phyloP scores from a whole-genome alignment of 768 basidiomycete species.

The Boletus sensibilis region DNA sequence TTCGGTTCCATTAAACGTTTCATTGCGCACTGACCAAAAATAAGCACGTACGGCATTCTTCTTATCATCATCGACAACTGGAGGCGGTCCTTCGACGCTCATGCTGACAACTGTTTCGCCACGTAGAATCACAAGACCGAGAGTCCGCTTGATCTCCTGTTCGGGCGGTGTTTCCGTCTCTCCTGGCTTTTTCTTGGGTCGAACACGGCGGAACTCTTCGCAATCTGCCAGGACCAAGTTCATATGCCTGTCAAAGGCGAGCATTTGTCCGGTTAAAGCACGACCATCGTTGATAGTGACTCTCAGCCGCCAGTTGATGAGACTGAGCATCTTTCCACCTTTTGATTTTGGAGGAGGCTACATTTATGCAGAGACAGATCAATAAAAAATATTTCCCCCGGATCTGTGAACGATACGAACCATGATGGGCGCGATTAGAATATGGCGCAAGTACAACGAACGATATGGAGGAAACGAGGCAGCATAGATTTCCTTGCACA shows the following conservation, averaged over 20 bases:
- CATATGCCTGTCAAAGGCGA: constrained; percentile 99
- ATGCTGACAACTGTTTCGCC: constrained; percentile 97
- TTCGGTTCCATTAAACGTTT: constrained; percentile 19
- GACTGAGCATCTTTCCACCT: constrained; percentile 95
- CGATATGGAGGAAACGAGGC: constrained; percentile 28
- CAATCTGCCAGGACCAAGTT: constrained; percentile 98
- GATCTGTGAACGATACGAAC: constrained; percentile 37
- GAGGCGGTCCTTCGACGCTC: constrained; percentile 93
- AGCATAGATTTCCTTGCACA: constrained; percentile 19
- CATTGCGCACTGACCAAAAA: constrained; percentile 5
- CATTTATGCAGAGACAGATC: constrained; percentile 4
- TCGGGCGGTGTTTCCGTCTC: constrained; percentile 67
- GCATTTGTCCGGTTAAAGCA: constrained; percentile 95
- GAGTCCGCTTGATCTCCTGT: constrained; percentile 93
- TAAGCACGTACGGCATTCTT: constrained; percentile 64
- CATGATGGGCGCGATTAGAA: constrained; percentile 53
- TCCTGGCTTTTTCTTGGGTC: constrained; percentile 88
- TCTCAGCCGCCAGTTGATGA: constrained; percentile 97
- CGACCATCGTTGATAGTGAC: constrained; percentile 98
- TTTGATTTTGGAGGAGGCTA: constrained; percentile 96
- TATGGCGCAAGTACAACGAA: constrained; percentile 18
- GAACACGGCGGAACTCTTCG: constrained; percentile 92
- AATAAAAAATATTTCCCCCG: neutral
- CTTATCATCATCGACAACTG: constrained; percentile 86
- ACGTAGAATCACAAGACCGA: constrained; percentile 95